Evolutionary conservation across 2,329 filamentous ascomycete genomes (phyloP).

Genomic region (Lecanicillium sp.): DNA sequence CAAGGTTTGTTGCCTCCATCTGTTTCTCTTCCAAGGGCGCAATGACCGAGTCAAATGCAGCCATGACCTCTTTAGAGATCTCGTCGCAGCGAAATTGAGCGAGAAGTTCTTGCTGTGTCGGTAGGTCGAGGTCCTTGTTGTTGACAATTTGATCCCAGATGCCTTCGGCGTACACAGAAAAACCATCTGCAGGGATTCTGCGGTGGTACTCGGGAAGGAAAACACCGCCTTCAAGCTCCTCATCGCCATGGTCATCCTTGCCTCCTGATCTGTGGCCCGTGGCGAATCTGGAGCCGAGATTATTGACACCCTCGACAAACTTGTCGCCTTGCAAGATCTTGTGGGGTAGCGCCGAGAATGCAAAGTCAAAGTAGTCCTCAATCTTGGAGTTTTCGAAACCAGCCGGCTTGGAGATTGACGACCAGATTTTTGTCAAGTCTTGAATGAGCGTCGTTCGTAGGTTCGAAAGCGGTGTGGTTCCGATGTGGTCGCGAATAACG

Average conservation of each 20-base stretch:
- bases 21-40: slow-evolving; percentile 80
- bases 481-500: slow-evolving; percentile 94
- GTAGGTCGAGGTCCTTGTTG: slow-evolving; percentile 95
- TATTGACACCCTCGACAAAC: slow-evolving; percentile 72
- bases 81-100: slow-evolving; percentile 98
- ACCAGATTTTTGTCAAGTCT: slow-evolving; percentile 88
- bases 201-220: slow-evolving; percentile 93
- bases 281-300: slow-evolving; percentile 72
- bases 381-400: slow-evolving; percentile 85
- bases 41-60: slow-evolving; percentile 76
- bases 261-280: slow-evolving; percentile 68
- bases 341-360: slow-evolving; percentile 89
- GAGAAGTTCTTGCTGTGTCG: slow-evolving; percentile 92
- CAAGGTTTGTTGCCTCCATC: slow-evolving; percentile 62
- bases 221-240: slow-evolving; percentile 68
- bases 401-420: slow-evolving; percentile 80
- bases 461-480: slow-evolving; percentile 82
- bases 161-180: slow-evolving; percentile 84
- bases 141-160: slow-evolving; percentile 98
- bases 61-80: slow-evolving; percentile 80
- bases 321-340: slow-evolving; percentile 93
- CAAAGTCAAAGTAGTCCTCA: slow-evolving; percentile 97
- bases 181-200: slow-evolving; percentile 93
- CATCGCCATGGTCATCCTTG: slow-evolving; percentile 53
- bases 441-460: slow-evolving; percentile 84